These are phyloP conservation scores for Volvariella surrecta DNA, from an alignment of 1,284 basidiomycete species.

Conservation along the genomic window DNA sequence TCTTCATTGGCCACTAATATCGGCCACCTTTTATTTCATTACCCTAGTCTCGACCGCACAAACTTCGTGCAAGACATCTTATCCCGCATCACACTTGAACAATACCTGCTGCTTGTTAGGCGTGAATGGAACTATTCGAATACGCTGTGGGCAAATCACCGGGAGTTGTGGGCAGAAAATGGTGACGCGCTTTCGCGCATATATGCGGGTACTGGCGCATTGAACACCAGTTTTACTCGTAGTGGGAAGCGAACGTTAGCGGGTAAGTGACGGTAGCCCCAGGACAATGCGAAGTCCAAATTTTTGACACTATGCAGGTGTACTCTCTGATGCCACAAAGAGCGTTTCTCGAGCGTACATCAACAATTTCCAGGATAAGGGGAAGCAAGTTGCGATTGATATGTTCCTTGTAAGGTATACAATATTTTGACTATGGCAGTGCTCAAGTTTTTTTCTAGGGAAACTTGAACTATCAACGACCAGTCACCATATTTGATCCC, in stretches of 20 bases:
- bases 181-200: slow-evolving; percentile 86
- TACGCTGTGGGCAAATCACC: slow-evolving; percentile 79
- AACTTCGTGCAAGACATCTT: slow-evolving; percentile 96
- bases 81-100: slow-evolving; percentile 69
- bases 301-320: slow-evolving; percentile 32
- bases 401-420: slow-evolving; percentile 71
- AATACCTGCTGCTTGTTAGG: slow-evolving; percentile 62
- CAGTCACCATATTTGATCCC: slow-evolving; percentile 91
- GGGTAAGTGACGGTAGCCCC: slow-evolving; percentile 30
- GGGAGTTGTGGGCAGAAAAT: slow-evolving; percentile 96
- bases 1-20: slow-evolving; percentile 4
- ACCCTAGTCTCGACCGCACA: slow-evolving; percentile 83
- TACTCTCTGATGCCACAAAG: slow-evolving; percentile 94
- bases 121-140: slow-evolving; percentile 67
- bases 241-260: slow-evolving; percentile 91
- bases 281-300: slow-evolving; percentile 1
- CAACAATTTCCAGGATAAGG: slow-evolving; percentile 96
- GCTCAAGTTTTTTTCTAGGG: slow-evolving; percentile 43
- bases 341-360: slow-evolving; percentile 94
- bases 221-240: slow-evolving; percentile 94
- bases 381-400: slow-evolving; percentile 92
- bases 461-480: slow-evolving; percentile 81
- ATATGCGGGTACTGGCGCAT: slow-evolving; percentile 94
- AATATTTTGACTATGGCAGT: not conserved
- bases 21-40: slow-evolving; percentile 10